Conservation (phyloP, 2,329 filamentous ascomycete species). For the Fusarium austroafricanum region DNA sequence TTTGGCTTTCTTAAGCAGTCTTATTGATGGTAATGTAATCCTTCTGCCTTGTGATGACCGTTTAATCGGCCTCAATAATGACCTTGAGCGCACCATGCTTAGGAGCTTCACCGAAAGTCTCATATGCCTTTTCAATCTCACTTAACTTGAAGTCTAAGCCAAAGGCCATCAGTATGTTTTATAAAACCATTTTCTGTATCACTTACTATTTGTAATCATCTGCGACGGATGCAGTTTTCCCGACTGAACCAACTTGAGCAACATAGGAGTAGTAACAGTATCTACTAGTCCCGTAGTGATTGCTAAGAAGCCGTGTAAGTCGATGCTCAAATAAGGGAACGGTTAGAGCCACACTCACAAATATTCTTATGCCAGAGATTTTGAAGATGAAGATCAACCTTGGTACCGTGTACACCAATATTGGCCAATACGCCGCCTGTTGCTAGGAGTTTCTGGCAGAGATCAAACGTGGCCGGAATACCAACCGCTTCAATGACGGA, state of each 20-base stretch:
- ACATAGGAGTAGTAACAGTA: constrained; percentile 60
- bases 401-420: constrained; percentile 68
- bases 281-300: constrained; percentile 63
- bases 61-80: constrained; percentile 34
- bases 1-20: too few relatives aligned
- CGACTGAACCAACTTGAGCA: constrained; percentile 58
- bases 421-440: constrained; percentile 67
- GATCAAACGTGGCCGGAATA: constrained; percentile 62
- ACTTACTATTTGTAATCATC: constrained; percentile 60
- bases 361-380: constrained; percentile 67
- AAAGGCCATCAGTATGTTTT: accelerated
- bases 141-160: constrained; percentile 31
- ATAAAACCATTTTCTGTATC: accelerated
- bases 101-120: constrained; percentile 34
- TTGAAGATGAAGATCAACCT: constrained; percentile 63
- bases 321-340: too few relatives aligned
- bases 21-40: too few relatives aligned
- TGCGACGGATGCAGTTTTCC: constrained; percentile 55
- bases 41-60: background rate
- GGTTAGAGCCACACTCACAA: constrained; percentile 49
- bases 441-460: constrained; percentile 65
- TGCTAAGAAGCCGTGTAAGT: constrained; percentile 39
- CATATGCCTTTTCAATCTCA: constrained; percentile 38
- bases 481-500: constrained; percentile 70
- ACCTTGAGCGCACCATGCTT: constrained; percentile 38